phyloP scores from a whole-genome alignment of 164 flowering plant species.

The Malania oleifera region DNA sequence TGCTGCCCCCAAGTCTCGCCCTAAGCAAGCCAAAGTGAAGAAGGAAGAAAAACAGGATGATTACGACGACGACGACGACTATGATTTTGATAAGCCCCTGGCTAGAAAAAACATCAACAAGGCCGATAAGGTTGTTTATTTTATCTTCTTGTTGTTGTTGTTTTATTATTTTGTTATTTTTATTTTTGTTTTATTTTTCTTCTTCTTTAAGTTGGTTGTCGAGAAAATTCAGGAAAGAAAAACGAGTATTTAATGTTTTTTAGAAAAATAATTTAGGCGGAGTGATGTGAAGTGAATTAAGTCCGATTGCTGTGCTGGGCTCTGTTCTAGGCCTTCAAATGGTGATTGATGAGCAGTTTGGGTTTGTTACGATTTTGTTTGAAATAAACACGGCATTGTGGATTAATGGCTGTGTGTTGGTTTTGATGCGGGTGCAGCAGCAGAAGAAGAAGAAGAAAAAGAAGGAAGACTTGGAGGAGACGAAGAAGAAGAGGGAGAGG shows the following conservation, averaged over 20 bases:
- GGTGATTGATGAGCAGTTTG: background rate
- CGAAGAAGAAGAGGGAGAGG: constrained; percentile 50
- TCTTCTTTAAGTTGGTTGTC: no score
- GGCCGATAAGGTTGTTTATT: constrained; percentile 23
- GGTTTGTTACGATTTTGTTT: background rate
- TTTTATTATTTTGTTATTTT: constrained; percentile 4
- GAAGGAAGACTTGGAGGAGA: constrained; percentile 20
- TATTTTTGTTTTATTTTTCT: background rate
- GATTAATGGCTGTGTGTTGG: background rate
- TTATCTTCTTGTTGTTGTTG: background rate
- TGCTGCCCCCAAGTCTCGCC: constrained; percentile 17
- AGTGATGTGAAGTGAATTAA: background rate
- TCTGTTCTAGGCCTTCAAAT: background rate
- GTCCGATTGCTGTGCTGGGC: background rate
- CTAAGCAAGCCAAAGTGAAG: constrained; percentile 25
- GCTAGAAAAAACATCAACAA: constrained; percentile 12
- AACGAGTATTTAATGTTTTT: no score
- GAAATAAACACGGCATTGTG: background rate
- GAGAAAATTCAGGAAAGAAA: no score
- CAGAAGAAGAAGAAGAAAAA: constrained; percentile 28
- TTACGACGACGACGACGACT: constrained; percentile 15
- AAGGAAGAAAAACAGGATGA: constrained; percentile 49
- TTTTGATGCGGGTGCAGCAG: constrained; percentile 18
- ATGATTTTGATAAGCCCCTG: constrained; percentile 9
- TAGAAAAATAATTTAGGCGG: background rate